phyloP scores from a whole-genome alignment of 2,329 filamentous ascomycete genomes.

The Aspergillus bombycis region DNA sequence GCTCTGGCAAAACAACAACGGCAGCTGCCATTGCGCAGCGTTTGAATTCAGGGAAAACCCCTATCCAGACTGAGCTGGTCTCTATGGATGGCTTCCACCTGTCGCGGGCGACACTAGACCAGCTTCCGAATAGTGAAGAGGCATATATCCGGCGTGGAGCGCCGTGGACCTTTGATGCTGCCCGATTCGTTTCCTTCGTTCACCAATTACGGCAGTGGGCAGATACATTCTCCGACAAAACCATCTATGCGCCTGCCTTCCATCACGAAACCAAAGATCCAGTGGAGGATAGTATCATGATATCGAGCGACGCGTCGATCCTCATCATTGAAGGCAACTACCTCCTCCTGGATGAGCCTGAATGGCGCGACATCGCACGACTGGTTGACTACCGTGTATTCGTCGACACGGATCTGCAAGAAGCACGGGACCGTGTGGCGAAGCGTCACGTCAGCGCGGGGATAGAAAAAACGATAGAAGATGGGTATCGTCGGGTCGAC shows the following conservation, averaged over 20 bases:
- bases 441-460: conserved; percentile 44
- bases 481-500: conserved; percentile 41
- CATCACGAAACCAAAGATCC: conserved; percentile 43
- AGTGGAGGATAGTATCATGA: conserved; percentile 29
- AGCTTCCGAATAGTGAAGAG: conserved; percentile 35
- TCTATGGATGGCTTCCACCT: conserved; percentile 47
- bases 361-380: conserved; percentile 26
- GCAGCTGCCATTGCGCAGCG: conserved; percentile 31
- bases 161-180: conserved; percentile 42
- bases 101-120: conserved; percentile 32
- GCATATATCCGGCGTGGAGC: conserved; percentile 41
- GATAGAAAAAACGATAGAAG: conserved; percentile 44
- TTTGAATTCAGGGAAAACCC: conserved; percentile 22
- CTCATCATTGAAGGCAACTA: conserved; percentile 33
- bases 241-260: conserved; percentile 35
- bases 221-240: conserved; percentile 22
- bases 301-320: conserved; percentile 26
- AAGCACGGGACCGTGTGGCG: conserved; percentile 44
- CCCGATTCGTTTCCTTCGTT: conserved; percentile 33
- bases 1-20: conserved; percentile 41
- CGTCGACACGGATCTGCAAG: conserved; percentile 41
- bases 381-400: conserved; percentile 49
- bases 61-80: conserved; percentile 24
- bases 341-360: conserved; percentile 29
- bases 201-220: conserved; percentile 28